A percentile compares a stretch with the other conserved stretches of the same genome.
Evolutionary conservation across 2,329 filamentous ascomycete species (phyloP).

Genomic region (Fusarium acutatum): DNA sequence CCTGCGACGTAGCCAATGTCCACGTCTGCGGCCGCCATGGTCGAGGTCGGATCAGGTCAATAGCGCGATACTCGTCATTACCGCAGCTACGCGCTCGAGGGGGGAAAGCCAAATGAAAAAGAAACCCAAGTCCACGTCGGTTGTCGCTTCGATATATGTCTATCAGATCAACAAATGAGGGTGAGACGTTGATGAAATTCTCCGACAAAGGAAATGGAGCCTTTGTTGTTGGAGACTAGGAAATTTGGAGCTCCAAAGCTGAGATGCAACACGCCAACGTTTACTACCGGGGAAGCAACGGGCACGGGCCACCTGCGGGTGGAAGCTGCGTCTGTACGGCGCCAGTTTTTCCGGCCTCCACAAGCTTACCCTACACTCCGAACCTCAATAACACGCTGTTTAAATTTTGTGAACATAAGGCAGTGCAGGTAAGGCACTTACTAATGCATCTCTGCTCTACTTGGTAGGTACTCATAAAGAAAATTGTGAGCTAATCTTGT

Average conservation of each 20-base stretch:
- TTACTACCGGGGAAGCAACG: constrained; percentile 31
- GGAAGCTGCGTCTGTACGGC: constrained; percentile 9
- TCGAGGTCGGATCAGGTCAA: constrained; percentile 41
- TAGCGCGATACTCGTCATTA: constrained; percentile 40
- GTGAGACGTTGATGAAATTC: constrained; percentile 21
- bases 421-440: background rate
- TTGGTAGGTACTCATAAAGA: background rate
- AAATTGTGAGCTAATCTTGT: background rate
- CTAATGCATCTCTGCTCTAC: background rate
- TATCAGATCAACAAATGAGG: constrained; percentile 10
- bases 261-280: constrained; percentile 35
- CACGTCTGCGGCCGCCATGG: constrained; percentile 59
- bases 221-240: constrained; percentile 34
- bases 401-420: background rate
- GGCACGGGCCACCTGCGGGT: constrained; percentile 28
- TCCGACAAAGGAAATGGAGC: constrained; percentile 36
- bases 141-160: background rate
- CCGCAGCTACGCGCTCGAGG: constrained; percentile 27
- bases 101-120: background rate
- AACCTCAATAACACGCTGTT: background rate
- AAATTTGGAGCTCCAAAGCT: constrained; percentile 42
- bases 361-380: constrained; percentile 5
- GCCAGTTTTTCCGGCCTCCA: constrained; percentile 24
- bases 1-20: constrained; percentile 78
- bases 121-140: background rate